Evolutionary conservation across 2,329 filamentous ascomycete genomes (phyloP).

Genomic region (Rhynchosporium graminicola): DNA sequence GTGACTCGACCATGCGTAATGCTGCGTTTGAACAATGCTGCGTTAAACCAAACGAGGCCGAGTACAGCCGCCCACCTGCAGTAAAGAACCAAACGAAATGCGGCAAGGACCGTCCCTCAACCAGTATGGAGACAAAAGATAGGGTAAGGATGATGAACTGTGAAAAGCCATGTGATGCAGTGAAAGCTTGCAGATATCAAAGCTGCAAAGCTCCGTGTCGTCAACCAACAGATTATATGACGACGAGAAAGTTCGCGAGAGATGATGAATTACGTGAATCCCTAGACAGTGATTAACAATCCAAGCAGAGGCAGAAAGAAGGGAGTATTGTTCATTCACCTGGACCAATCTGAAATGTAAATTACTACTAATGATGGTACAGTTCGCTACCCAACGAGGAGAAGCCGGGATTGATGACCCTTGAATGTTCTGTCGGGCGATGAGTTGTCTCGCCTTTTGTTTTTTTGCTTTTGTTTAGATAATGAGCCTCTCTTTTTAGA

Average conservation of each 20-base stretch:
- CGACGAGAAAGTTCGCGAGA: no score
- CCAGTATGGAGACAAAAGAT: background rate
- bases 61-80: no score
- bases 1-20: background rate
- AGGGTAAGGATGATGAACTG: background rate
- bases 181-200: background rate
- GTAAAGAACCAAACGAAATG: background rate
- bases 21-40: no score
- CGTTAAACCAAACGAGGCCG: no score
- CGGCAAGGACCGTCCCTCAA: conserved; percentile 8
- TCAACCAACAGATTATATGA: background rate
- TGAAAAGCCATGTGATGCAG: background rate
- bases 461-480: background rate
- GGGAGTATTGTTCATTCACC: no score
- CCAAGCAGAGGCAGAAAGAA: no score
- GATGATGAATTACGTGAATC: no score
- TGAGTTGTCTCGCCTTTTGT: background rate
- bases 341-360: no score
- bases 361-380: no score
- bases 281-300: no score
- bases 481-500: background rate
- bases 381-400: no score
- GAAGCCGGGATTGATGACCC: no score
- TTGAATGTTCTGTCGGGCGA: background rate
- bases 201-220: background rate